Base-by-base conservation (phyloP, 2,329 filamentous ascomycete genomes). In the Westerdykella aurantiaca region DNA sequence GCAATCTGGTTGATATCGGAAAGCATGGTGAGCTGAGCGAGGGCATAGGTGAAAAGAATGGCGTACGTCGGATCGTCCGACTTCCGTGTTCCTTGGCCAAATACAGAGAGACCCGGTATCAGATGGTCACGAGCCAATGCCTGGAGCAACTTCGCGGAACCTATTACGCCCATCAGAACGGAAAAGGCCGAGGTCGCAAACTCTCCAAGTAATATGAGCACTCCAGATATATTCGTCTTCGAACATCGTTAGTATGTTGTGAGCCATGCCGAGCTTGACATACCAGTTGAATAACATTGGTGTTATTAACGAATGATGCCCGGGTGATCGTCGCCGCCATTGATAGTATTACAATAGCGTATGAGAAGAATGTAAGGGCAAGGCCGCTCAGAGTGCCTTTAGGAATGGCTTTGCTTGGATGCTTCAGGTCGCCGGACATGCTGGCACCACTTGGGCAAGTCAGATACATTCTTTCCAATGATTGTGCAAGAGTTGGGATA, bases 1-100 rank as follows among this genome's bases (percentile, higher is more conserved):
- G 88, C 88, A 55, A 95, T 94, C 59, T 88, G 85, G 62, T 95
- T 93, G 52, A 95, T 79, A 57, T 94, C 82, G 37, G 86, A 85
- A 40, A 95, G 77, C 67, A 94, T 83, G 0, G 87, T 87, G 22
- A 90, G 51, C 60, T 95, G 88, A 1, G 87, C 82, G 44, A 91
- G 78, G 3, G 78, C 52, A 58, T 85, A 91, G 0, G 88, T 93
- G 29, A 89, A 66, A 16, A 91, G 65, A 41, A 94, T 85, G 4
- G 88, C 88, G 54, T 82, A 75, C 6, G 86, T 76, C 0, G 88
- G 88, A 52, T 91, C 86, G 54, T 94, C 88, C 2, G 72, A 75
- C 47, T 78, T 81, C 49, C 76, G 79, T 0, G 83, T 86, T 14
- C 88, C 87, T 66, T 84, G 82, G 2, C 82, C 82, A 53, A 95